A percentile compares a stretch with the other conserved stretches of the same genome.
phyloP scores from a whole-genome alignment of 768 basidiomycete genomes.

The Psilocybe cubensis region DNA sequence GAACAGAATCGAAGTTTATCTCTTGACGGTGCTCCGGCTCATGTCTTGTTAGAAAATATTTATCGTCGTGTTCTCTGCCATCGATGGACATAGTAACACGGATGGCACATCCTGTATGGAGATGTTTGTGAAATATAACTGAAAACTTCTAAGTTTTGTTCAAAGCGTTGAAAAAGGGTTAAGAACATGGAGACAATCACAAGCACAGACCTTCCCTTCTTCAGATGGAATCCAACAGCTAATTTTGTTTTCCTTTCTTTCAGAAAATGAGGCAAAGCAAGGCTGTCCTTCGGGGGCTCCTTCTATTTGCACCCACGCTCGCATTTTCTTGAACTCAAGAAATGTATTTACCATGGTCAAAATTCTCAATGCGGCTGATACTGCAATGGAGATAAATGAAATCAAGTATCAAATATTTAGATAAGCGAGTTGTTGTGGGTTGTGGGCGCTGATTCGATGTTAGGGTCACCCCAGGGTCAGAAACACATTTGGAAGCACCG shows the following conservation, averaged over 20 bases:
- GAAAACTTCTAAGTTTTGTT: neutral
- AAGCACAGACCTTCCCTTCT: neutral
- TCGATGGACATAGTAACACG: neutral
- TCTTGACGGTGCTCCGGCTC: neutral
- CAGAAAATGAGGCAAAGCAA: neutral
- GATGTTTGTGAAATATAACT: neutral
- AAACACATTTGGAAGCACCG: no score
- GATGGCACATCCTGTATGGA: neutral
- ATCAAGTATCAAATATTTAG: no score
- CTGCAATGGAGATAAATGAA: no score
- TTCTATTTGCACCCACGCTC: neutral
- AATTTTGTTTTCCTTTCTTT: neutral
- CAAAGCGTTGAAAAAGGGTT: neutral
- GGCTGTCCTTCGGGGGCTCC: neutral
- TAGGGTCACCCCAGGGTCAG: no score
- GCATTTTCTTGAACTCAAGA: neutral
- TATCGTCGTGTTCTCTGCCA: neutral
- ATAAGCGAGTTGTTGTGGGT: no score
- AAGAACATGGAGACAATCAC: neutral
- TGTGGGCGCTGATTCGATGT: no score
- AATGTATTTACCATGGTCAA: neutral
- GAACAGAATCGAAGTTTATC: neutral
- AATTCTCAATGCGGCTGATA: no score
- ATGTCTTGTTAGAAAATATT: neutral
- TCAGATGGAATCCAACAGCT: neutral